Base-by-base conservation (phyloP, 805 yeast genomes). In the Yarrowia porcina region DNA sequence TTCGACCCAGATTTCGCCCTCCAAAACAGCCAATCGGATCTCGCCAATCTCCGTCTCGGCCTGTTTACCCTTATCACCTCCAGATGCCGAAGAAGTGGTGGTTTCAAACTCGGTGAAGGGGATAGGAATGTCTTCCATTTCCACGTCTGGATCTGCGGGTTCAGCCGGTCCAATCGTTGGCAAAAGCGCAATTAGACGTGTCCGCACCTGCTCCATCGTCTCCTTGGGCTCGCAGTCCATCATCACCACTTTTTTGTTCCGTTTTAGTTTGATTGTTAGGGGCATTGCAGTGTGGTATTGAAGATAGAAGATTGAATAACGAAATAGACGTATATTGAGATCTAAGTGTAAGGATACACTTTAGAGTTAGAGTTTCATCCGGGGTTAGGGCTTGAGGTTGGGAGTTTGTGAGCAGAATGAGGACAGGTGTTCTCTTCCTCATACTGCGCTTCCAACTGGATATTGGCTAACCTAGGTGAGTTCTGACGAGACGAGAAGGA, bases 91-190 rank as follows among this genome's bases (percentile, higher is more conserved):
- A 1, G 32, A 23, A 0, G 44, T 36, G 7, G 59, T 52, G 4
- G 59, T 52, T 11, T 52, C 59, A 13, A 13, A 52, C 33, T 52
- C 59, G 8, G 59, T 52, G 33, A 23, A 52, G 12, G 59, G 59
- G 12, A 49, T 20, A 10, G 56, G 56, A 5, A 52, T 36, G 13
- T 52, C 59, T 10, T 30, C 7, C 44, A 52, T 52, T 8, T 52
- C 59, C 21, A 52, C 23, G 27, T 52, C 59, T 5, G 10, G 0
- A 13, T 52, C 57, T 5, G 44, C 12, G 20, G 17, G 18, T 18
- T 42, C 57, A 2, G 59, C 3, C 11, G 57, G 57, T 21, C 57
- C 57, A 6, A 49, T 23, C 4, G 41, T 8, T 13, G 42, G 42
- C n/a, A 52, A 33, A 11, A 39, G 44, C 12, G 21, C 25, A 8